Percentiles rank a stretch among this genome's conserved stretches.
Evolutionary conservation across 2,329 filamentous ascomycete genomes (phyloP).

Genomic region (Arthrocladium fulminans): DNA sequence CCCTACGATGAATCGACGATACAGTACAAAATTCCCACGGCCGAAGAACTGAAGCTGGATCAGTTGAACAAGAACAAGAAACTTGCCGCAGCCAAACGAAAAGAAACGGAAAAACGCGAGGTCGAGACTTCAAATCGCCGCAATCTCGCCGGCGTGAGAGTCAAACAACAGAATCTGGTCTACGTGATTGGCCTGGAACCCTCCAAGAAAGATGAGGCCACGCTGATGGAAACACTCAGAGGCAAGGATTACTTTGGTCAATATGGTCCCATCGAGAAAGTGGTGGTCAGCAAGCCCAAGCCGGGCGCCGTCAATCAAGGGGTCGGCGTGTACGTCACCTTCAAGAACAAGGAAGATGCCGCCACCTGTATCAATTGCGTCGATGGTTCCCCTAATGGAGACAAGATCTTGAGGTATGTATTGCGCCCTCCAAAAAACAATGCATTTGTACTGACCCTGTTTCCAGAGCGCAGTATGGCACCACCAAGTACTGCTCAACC

Average conservation of each 20-base stretch:
- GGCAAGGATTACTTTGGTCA: slow-evolving; percentile 94
- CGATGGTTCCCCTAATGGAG: slow-evolving; percentile 84
- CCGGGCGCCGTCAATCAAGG: slow-evolving; percentile 67
- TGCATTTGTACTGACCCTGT: not conserved
- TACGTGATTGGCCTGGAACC: slow-evolving; percentile 94
- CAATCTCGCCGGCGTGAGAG: slow-evolving; percentile 86
- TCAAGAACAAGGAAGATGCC: slow-evolving; percentile 83
- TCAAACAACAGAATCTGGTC: slow-evolving; percentile 97
- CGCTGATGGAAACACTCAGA: slow-evolving; percentile 74
- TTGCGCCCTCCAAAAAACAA: not conserved
- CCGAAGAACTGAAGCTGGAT: slow-evolving; percentile 55
- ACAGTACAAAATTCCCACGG: slow-evolving; percentile 88
- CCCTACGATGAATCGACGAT: slow-evolving; percentile 96
- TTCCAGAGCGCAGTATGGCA: slow-evolving; percentile 62
- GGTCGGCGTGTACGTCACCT: slow-evolving; percentile 97
- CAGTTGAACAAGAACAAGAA: slow-evolving; percentile 43
- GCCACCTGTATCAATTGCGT: slow-evolving; percentile 83
- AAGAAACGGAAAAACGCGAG: slow-evolving; percentile 92
- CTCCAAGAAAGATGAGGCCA: slow-evolving; percentile 80
- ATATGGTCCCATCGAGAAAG: slow-evolving; percentile 97
- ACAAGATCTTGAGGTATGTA: slow-evolving; percentile 69
- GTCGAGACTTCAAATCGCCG: slow-evolving; percentile 93
- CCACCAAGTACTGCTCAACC: slow-evolving; percentile 96
- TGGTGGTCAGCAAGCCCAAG: slow-evolving; percentile 94
- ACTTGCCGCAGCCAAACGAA: slow-evolving; percentile 79